Base-by-base conservation (phyloP, 306 rosid species). In the Citrullus colocynthis region DNA sequence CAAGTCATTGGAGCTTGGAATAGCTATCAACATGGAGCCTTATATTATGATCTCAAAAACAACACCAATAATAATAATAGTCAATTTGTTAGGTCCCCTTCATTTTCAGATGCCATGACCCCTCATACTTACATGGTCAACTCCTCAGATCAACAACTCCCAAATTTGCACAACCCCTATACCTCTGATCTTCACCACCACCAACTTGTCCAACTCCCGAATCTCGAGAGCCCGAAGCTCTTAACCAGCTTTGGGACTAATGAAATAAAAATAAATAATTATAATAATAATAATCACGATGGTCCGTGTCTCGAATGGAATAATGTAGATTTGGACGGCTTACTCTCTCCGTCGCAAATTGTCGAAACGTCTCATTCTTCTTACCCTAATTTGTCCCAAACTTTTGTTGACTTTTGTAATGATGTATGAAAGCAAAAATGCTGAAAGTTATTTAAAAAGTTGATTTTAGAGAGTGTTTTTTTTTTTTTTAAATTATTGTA, bases 1-100 rank as follows among this genome's bases (percentile, higher is more conserved):
- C 98, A 79, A 85, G 86, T 83, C 4, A 88, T 65, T 79, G 96
- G 91, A 54, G 78, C 85, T 64, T 90, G 92, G 97, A 83, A 83
- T 61, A 83, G 28, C 42, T 82, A 85, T 44, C 86, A 83, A 67
- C 11, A 55, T 14, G 64, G 41, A 14, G 70, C 82, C 54, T 52
- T 52, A 52, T 81, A 70, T 73, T 85, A 86, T 42, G 86, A 84
- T 78, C 78, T 76, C 80, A 88, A 87, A 85, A 87, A 90, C 1
- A 83, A 84, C 75, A 81, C 32, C 59, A 6, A 18, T 73, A 83
- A 83, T 64, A 81, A 42, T 44, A 44, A 37, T 20, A 6, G 12
- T 73, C 78, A 42, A 75, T 75, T 71, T 41, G n/a, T 82, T 71
- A 86, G 83, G 24, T 85, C 88, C 21, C 85, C 85, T 80, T 82